Evolutionary conservation across 306 rosid species (phyloP).

Genomic region (Cicer yamashitae): DNA sequence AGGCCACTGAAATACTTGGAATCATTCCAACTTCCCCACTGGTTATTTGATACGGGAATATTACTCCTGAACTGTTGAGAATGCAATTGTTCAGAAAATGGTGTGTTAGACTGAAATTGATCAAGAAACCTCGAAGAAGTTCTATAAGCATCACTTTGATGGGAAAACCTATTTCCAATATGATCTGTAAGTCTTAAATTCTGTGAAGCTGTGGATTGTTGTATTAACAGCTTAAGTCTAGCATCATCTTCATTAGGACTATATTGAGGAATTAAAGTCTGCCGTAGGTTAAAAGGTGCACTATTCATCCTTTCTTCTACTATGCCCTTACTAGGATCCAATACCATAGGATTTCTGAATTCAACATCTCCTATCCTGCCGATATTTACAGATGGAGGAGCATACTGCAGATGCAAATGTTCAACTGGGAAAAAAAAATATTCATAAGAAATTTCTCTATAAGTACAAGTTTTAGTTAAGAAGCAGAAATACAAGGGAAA

Average conservation of each 20-base stretch:
- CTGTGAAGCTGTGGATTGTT: conserved; percentile 47
- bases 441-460: conserved; percentile 17
- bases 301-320: conserved; percentile 43
- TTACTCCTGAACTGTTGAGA: conserved; percentile 48
- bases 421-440: conserved; percentile 47
- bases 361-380: conserved; percentile 41
- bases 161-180: conserved; percentile 42
- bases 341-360: conserved; percentile 41
- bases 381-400: conserved; percentile 48
- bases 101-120: conserved; percentile 51
- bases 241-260: conserved; percentile 49
- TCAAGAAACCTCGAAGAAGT: conserved; percentile 49
- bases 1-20: conserved; percentile 47
- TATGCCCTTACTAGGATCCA: conserved; percentile 41
- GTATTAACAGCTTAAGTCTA: conserved; percentile 47
- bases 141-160: conserved; percentile 51
- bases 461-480: conserved; percentile 24
- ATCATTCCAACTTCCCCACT: conserved; percentile 54
- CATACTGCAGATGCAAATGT: conserved; percentile 44
- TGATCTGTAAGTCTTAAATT: conserved; percentile 46
- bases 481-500: neutral
- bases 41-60: conserved; percentile 48
- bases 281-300: conserved; percentile 48
- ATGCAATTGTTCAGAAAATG: conserved; percentile 48
- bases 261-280: conserved; percentile 41